Evolutionary conservation across 108 stramenopile genomes (phyloP), one percentile per base, ranked within the genome.

Genomic region (Poteriospumella lacustris): DNA sequence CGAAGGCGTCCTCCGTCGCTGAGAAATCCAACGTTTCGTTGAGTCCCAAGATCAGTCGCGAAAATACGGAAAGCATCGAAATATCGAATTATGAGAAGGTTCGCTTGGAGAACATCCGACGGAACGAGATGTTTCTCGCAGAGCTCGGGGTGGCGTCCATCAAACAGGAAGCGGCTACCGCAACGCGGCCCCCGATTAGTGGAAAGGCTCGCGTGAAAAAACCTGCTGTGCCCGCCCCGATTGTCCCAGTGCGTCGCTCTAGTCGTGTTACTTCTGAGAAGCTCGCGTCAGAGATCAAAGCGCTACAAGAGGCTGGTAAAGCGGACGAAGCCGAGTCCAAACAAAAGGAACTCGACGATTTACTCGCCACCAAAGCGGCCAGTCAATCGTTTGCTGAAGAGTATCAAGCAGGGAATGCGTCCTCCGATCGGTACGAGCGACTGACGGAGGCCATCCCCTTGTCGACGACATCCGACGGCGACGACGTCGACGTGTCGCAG

Each of bases 231-330:
- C 26, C 5, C 12, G 31, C 36, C 9, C 40, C 36, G 26, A 5
- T 42, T 29, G 41, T 5, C 24, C 41, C 41, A 3, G 42, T 24
- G 26, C 70, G 70, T 12, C 36, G 70, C 26, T 73, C 70, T 5
- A 56, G 70, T 52, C 5, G 70, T 26, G 47, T 73, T 5, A 73
- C 70, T 34, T 5, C 31, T 29, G 70, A 73, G 44, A 44, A 56
- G 31, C 31, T 73, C 26, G 5, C 12, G 5, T 24, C 28, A 15
- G 70, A 73, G 42, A 39, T 73, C n/a, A 5, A 38, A 5, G 40
- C 9, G 12, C 19, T 56, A 15, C 12, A 38, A 73, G 44, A 73
- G 5, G 43, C 5, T 34, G 41, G 41, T 9, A 5, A 42, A 3
- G 42, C 70, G 3, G 70, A 44, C 3, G 70, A 39, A 52, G 31